Base-by-base conservation (phyloP, 257 asterid genomes). In the Dorcoceras hygrometricum region DNA sequence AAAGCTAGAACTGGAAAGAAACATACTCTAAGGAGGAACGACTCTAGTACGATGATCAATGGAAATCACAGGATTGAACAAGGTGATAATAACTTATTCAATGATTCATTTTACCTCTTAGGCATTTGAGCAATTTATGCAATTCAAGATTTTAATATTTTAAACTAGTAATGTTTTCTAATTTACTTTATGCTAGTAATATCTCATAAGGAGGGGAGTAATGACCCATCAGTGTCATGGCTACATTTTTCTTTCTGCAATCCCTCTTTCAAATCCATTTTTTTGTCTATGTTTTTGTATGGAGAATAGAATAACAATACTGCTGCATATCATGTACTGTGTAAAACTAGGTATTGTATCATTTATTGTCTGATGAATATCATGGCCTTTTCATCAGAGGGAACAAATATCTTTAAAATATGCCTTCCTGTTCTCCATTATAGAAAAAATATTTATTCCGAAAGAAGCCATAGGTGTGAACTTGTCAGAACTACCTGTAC, bases 51-150 rank as follows among this genome's bases (percentile, higher is more conserved):
- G 74, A 66, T 26, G 62, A 68, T 9, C 43, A 63, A 63, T 63
- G 80, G 73, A 65, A 71, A 76, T 54, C 80, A 55, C 63, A 59
- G 39, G 54, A 75, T 60, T 62, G 57, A 82, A 59, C 86, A 39
- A 77, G 96, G 87, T 81, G 48, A 73, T 75, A 56, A 34, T 61
- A 66, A 56, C 59, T 65, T 39, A 29, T 16, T 61, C 31, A 3
- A 19, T 20, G 54, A 59, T 27, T 46, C 6, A 19, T 1, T 63
- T 66, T 65, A 56, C 7, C 9, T 50, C 11, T n/a, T 19, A 27
- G 24, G 55, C 63, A 20, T 39, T 23, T 59, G 29, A 10, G 16
- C 23, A 10, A 16, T 8, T 3, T 29, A 2, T 56, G 1, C 29
- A 29, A 20, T 14, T 57, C 20, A 25, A 16, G 26, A 31, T 12